These are phyloP conservation scores for Angophora floribunda DNA, from an alignment of 345 rosid species.

Conservation along the genomic window DNA sequence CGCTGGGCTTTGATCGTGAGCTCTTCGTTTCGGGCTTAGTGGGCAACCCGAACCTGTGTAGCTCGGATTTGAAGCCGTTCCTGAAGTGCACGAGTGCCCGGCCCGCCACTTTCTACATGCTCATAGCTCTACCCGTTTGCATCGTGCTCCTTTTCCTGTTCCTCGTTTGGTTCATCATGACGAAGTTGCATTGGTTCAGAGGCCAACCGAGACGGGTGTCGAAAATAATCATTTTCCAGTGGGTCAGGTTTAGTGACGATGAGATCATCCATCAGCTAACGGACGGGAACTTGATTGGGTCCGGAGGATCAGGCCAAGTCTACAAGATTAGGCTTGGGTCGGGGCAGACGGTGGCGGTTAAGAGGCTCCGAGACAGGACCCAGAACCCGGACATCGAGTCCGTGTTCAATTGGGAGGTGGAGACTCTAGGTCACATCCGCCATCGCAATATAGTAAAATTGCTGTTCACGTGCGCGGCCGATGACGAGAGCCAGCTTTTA, in stretches of 20 bases:
- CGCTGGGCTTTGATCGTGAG: constrained; percentile 25
- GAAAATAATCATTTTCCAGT: constrained; percentile 41
- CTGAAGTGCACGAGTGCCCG: constrained; percentile 28
- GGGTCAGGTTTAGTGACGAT: constrained; percentile 21
- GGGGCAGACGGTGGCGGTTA: constrained; percentile 55
- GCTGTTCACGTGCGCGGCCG: constrained; percentile 33
- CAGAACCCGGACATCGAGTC: constrained; percentile 17
- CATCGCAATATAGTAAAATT: constrained; percentile 60
- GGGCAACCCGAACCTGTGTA: constrained; percentile 64
- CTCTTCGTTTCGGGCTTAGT: constrained; percentile 25
- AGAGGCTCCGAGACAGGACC: constrained; percentile 26
- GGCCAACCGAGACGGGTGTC: constrained; percentile 20
- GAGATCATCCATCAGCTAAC: constrained; percentile 31
- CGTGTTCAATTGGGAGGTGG: constrained; percentile 43
- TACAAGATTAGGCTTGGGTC: constrained; percentile 34
- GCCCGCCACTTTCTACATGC: constrained; percentile 2
- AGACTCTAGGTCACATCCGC: constrained; percentile 44
- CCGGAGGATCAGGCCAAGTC: constrained; percentile 67
- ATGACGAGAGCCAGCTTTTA: constrained; percentile 31
- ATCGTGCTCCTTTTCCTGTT: constrained; percentile 20
- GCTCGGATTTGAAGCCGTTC: constrained; percentile 28
- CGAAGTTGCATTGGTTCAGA: constrained; percentile 3
- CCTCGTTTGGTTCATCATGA: constrained; percentile 28
- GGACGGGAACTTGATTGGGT: constrained; percentile 42
- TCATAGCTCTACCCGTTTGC: constrained; percentile 12